Base-by-base conservation (phyloP, 176 grass and related monocot genomes). In the Aegilops speltoides region DNA sequence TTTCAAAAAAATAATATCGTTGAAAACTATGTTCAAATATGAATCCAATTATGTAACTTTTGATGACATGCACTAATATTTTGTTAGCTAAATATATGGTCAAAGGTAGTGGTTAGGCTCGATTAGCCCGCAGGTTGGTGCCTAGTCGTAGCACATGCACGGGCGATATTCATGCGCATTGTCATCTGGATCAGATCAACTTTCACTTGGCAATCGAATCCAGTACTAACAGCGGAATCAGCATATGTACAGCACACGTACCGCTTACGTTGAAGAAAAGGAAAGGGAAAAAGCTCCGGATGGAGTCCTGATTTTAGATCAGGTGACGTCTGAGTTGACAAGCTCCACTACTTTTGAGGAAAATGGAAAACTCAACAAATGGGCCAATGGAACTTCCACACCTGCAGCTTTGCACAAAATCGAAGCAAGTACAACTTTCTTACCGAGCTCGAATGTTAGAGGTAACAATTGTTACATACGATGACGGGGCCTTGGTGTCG, bases 61-160 rank as follows among this genome's bases (percentile, higher is more conserved):
- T 43, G 40, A 3, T 43, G 10, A 43, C 10, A 43, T 43, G 3
- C 40, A 11, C 10, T 43, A 43, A 43, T 43, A 43, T 43, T 43
- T 43, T 43, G 11, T 43, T 43, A 43, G 10, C 3, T 43, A 43
- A 41, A 10, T 43, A 43, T 43, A 12, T 43, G 40, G 3, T 43
- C 40, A 43, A 43, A 43, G 9, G 11, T 25, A 25, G 79, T 69
- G 6, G 70, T 50, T 88, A 83, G 63, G 80, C 24, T 56, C 16
- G 33, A 63, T 84, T 69, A 88, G 81, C 64, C 48, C 38, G 10
- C 25, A 16, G 73, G 87, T 88, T 88, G 87, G 87, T 84, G 72
- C 62, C 26, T 69, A 13, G 80, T 78, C 80, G 57, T 8, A 64
- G 73, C 37, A 67, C 37, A 61, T 69, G 73, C 37, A 43, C 60